A percentile compares a stretch with the other conserved stretches of the same genome.
Conservation (phyloP, 352 stramenopile species). For the Blastocystis sp. region DNA sequence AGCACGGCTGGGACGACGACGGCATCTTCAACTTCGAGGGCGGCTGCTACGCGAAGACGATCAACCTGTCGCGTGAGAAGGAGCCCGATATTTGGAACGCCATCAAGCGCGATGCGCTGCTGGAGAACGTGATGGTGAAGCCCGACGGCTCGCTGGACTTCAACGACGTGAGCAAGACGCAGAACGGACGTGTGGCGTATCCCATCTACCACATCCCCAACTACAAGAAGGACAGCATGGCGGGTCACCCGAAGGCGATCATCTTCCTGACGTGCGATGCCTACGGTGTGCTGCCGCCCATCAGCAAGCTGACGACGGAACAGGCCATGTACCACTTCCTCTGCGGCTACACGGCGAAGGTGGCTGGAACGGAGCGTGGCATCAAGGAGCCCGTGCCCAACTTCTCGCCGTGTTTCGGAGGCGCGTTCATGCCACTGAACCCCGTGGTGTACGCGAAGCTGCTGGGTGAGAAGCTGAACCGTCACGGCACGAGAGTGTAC, state of each 20-base stretch:
- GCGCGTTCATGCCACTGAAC: conserved; percentile 88
- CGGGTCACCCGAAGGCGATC: conserved; percentile 85
- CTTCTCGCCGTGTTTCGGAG: conserved; percentile 91
- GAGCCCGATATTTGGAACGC: conserved; percentile 94
- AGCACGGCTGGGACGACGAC: conserved; percentile 87
- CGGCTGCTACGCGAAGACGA: conserved; percentile 96
- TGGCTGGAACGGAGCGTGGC: conserved; percentile 89
- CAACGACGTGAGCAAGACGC: conserved; percentile 84
- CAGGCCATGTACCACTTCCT: conserved; percentile 97
- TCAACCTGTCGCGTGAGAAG: conserved; percentile 83
- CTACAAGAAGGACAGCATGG: conserved; percentile 74
- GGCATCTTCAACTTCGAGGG: conserved; percentile 98
- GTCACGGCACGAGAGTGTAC: conserved; percentile 86
- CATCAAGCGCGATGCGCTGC: conserved; percentile 86
- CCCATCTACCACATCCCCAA: conserved; percentile 95
- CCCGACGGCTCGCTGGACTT: conserved; percentile 76
- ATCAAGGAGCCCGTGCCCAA: conserved; percentile 85
- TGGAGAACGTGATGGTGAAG: conserved; percentile 86
- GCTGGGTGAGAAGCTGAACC: conserved; percentile 85
- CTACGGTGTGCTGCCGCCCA: conserved; percentile 88
- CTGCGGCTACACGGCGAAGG: conserved; percentile 92
- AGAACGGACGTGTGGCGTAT: conserved; percentile 96
- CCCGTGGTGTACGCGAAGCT: conserved; percentile 90
- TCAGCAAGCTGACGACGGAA: conserved; percentile 76
- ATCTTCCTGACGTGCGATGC: conserved; percentile 95